Conservation (phyloP, 2,329 filamentous ascomycete species). For the Pestalotiopsis sp. region DNA sequence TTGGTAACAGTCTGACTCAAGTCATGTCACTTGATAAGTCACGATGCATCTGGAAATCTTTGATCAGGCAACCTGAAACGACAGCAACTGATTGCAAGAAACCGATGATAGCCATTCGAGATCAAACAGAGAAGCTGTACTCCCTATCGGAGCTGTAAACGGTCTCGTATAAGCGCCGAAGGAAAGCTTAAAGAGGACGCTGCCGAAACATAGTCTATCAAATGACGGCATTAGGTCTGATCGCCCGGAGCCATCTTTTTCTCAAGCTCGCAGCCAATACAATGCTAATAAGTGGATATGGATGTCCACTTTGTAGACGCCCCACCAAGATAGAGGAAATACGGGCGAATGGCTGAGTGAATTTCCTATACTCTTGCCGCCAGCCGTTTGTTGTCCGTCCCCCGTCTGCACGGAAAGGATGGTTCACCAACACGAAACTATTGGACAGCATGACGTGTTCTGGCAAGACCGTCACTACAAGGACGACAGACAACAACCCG, state of each 20-base stretch:
- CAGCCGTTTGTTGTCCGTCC: not conserved
- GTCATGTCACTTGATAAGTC: too few relatives aligned
- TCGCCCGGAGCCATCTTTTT: not conserved
- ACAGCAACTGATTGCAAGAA: not conserved
- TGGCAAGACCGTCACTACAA: not conserved
- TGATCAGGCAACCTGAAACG: too few relatives aligned
- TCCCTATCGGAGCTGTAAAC: not conserved
- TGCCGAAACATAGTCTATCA: not conserved
- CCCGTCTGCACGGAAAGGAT: not conserved
- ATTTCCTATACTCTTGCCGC: not conserved
- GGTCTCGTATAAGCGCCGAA: not conserved
- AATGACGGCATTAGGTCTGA: not conserved
- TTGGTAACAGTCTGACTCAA: too few relatives aligned
- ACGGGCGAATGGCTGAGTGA: not conserved
- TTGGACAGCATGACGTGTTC: not conserved
- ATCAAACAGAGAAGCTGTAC: not conserved
- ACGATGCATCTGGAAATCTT: too few relatives aligned
- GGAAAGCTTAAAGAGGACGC: not conserved
- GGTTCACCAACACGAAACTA: not conserved
- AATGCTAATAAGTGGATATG: not conserved
- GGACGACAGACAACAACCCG: not conserved
- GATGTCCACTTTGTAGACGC: not conserved
- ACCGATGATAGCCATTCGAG: too few relatives aligned
- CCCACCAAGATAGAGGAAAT: not conserved
- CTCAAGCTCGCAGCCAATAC: not conserved